Evolutionary conservation across 2,329 filamentous ascomycete genomes (phyloP), one percentile per base, ranked within the genome.

Genomic region (Fusarium scirpi): DNA sequence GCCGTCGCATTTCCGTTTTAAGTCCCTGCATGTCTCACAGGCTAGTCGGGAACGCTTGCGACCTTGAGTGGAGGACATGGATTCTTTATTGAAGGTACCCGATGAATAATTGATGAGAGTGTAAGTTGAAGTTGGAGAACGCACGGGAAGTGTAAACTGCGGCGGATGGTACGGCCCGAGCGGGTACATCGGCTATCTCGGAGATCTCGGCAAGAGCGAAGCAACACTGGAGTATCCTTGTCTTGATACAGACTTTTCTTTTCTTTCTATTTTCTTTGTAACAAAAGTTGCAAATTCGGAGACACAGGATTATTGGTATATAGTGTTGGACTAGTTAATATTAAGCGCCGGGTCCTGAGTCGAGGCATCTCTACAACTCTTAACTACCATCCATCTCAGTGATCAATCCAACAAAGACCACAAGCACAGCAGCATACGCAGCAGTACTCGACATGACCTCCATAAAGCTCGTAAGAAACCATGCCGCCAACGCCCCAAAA

Each of bases 1-100:
- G 15, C 86, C 86, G 65, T 88, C 84, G 69, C 87, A 89, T 77
- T 86, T 85, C 47, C 87, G 82, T 75, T 89, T 89, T 51, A 86
- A 82, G 15, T 86, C 81, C 38, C 87, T 82, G 60, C 87, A 89
- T 20, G 85, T 83, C 60, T 84, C 78, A 69, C 85, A 86, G 24
- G 84, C 85, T 11, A 83, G 64, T 41, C 80, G 81, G 25, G 84
- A 82, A 2, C 84, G 82, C 34, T 78, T 78, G 8, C 77, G 74
- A 6, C 74, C 74, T 49, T 66, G 71, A 13, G 52, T 18, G 10
- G 41, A 55, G n/a, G 73, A 63, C 73, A 74, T 75, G 22, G 41
- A 20, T 11, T n/a, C 13, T 18, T 2, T 25, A 44, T 18, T 24
- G n/a, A 7, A 4, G 11, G 16, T n/a, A 38, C 10, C 18, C 10